Base-by-base conservation (phyloP, 1,284 basidiomycete genomes). In the Tilletia walkeri region DNA sequence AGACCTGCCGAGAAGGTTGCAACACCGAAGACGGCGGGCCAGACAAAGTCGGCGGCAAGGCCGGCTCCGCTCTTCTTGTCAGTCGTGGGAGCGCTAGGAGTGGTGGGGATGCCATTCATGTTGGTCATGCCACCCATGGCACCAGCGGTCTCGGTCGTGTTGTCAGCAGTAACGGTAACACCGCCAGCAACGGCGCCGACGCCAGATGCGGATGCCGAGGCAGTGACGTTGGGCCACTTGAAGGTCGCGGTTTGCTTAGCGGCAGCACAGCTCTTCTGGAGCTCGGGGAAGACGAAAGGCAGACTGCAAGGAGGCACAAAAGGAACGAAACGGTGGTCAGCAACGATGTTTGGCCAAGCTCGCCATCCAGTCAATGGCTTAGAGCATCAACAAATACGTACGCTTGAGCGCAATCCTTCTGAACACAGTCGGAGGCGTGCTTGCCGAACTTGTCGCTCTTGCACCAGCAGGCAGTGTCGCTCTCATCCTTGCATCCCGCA, bases 371-470 rank as follows among this genome's bases (percentile, higher is more conserved):
- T 30, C 24, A 30, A 30, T 30, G 41, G 41, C 6, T 45, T 45
- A 1, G 14, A 3, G 1, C 9, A 45, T 45, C 24, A 2, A 45
- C 14, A 14, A 45, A 20, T 34, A 39, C 34, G 34, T 9, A 39
- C 59, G 59, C 59, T 16, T 10, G 30, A 10, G 30, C 36, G 34
- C 59, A 63, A 14, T 63, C 38, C 59, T 63, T 63, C 12, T 16
- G 4, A 36, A 63, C 20, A 36, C 59, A 63, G 4, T 63, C 36
- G n/a, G 30, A 10, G n/a, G 59, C 59, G 59, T 18, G 18, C 16
- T 63, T 34, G 59, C 34, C 59, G 59, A 63, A 63, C 34, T 63
- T 63, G 30, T 63, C 30, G 36, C 36, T 39, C 59, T 63, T 63
- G 59, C 59, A 63, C 59, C 59, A 63, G 59, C 59, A 63, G 30